Conservation (phyloP, 441 rosid genomes). For the Jatropha podagrica region DNA sequence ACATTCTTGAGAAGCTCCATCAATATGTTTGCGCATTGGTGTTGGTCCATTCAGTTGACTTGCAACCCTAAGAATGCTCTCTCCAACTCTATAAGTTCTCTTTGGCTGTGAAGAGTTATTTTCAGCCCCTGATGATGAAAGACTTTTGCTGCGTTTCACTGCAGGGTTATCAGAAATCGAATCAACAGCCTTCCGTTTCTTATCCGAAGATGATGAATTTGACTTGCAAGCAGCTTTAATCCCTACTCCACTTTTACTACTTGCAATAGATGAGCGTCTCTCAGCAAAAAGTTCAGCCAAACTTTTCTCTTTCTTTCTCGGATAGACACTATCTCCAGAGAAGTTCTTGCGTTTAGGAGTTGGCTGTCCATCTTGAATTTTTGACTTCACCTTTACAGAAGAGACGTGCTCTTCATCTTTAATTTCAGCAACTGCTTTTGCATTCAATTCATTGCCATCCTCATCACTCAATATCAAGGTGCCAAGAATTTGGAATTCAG, state of each 20-base stretch:
- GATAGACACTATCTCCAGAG: slow-evolving; percentile 27
- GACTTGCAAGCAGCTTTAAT: slow-evolving; percentile 23
- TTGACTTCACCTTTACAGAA: slow-evolving; percentile 34
- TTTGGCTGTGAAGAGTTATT: slow-evolving; percentile 35
- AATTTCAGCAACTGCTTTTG: slow-evolving; percentile 22
- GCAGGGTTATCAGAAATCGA: slow-evolving; percentile 25
- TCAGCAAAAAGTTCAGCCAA: slow-evolving; percentile 55
- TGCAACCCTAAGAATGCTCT: slow-evolving; percentile 60
- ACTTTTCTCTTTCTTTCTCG: slow-evolving; percentile 54
- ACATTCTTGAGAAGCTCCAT: slow-evolving; percentile 24
- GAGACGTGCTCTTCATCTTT: slow-evolving; percentile 24
- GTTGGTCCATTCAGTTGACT: slow-evolving; percentile 50
- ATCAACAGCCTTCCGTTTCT: slow-evolving; percentile 48
- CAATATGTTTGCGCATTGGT: slow-evolving; percentile 34
- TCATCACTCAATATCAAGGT: slow-evolving; percentile 44
- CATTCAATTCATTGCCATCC: slow-evolving; percentile 24
- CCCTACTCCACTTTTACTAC: slow-evolving; percentile 29
- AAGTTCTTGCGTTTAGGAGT: slow-evolving; percentile 37
- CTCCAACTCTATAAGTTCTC: slow-evolving; percentile 55
- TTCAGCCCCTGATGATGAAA: slow-evolving; percentile 24
- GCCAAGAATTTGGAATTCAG: slow-evolving; percentile 47
- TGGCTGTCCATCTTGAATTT: slow-evolving; percentile 24
- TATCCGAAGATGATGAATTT: slow-evolving; percentile 26
- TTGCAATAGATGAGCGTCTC: slow-evolving; percentile 30
- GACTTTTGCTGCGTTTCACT: slow-evolving; percentile 32